Evolutionary conservation across 768 basidiomycete genomes (phyloP), one percentile per base, ranked within the genome.

Genomic region (Naganishia friedmannii): DNA sequence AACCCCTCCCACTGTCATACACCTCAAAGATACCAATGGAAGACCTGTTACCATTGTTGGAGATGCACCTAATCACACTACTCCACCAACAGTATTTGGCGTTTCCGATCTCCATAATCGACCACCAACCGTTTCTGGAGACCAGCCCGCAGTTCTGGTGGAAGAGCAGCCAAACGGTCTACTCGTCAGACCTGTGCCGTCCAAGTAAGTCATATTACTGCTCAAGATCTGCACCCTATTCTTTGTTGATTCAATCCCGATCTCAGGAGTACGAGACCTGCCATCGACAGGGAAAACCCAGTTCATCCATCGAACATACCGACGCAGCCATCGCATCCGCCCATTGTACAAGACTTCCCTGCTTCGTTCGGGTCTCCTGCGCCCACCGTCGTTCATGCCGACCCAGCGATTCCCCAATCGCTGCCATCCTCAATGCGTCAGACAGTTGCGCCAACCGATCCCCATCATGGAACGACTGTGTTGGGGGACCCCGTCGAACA

Each of bases 271-370:
- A 10, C 23, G 42, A 37, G 28, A n/a, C 39, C 60, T 5, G 26
- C 60, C 10, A 63, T 63, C n/a, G 60, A 28, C 39, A 42, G 60
- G 15, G 60, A 63, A 37, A 37, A 63, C n/a, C 60, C 60, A 15
- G 60, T 63, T 0, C 39, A 63, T 21, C 39, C 46, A 5, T 39
- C 37, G 23, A 63, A 63, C 17, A 63, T 63, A 42, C 42, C 60
- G 23, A 63, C 60, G 26, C 60, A 63, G 26, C 15, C 42, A 28
- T 63, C 60, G 2, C 60, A 46, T n/a, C 60, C 60, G 19, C 60
- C 60, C 26, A 17, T 29, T 17, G 23, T 63, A 42, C 39, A 63
- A 28, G 60, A 63, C 10, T n/a, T 63, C 15, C 60, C 57, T n/a
- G 17, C 13, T 34, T 23, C 60, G 26, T 19, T 7, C 32, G 26